phyloP scores from a whole-genome alignment of 2,329 filamentous ascomycete species.

The Pseudogymnoascus sp. region DNA sequence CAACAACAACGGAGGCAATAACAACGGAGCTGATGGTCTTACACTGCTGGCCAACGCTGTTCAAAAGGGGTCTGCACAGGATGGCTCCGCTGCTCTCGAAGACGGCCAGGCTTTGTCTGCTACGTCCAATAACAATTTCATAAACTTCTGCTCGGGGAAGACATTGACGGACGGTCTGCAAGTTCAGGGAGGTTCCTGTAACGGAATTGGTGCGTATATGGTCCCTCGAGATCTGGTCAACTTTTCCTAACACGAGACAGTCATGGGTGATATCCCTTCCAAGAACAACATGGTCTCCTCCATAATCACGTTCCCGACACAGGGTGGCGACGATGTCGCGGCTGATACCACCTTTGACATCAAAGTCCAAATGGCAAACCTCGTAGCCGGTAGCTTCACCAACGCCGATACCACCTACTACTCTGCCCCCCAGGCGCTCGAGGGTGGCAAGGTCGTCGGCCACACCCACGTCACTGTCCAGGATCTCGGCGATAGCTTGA shows the following conservation, averaged over 20 bases:
- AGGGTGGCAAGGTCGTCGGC: constrained; percentile 30
- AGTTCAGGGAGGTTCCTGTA: constrained; percentile 52
- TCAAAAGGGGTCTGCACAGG: constrained; percentile 25
- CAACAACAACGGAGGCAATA: constrained; percentile 8
- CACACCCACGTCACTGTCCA: constrained; percentile 36
- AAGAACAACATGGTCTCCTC: constrained; percentile 28
- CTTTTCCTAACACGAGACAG: constrained; percentile 14
- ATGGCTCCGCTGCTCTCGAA: constrained; percentile 22
- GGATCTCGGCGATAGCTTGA: constrained; percentile 28
- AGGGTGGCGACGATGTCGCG: constrained; percentile 17
- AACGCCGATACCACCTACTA: constrained; percentile 34
- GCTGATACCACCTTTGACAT: constrained; percentile 28
- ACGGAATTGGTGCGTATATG: constrained; percentile 32
- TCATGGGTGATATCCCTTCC: constrained; percentile 29
- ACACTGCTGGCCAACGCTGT: constrained; percentile 22
- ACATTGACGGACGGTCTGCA: constrained; percentile 55
- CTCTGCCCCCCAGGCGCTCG: constrained; percentile 30
- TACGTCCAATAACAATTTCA: constrained; percentile 29
- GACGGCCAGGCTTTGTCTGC: constrained; percentile 23
- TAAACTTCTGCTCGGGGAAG: constrained; percentile 28
- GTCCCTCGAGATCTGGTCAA: not conserved
- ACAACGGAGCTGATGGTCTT: constrained; percentile 9
- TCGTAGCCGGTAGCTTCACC: constrained; percentile 33
- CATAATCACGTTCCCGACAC: constrained; percentile 25
- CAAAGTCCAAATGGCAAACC: constrained; percentile 28